Conservation (phyloP, 768 basidiomycete species). For the Termitomyces sp. region DNA sequence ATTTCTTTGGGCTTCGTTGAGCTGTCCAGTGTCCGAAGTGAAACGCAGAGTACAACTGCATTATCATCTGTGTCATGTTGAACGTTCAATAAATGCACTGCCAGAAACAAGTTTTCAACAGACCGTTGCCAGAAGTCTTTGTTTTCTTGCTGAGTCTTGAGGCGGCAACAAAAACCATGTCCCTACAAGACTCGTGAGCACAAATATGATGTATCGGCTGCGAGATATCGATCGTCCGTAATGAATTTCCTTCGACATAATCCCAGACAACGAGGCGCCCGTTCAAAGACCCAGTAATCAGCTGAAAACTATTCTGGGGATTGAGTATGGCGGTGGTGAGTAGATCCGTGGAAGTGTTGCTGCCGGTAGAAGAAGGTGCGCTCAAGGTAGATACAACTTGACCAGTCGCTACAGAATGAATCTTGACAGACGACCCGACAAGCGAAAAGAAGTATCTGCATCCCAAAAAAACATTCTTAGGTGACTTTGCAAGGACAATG, state of each 20-base stretch:
- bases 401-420: conserved; percentile 75
- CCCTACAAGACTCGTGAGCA: conserved; percentile 62
- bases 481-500: neutral
- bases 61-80: conserved; percentile 36
- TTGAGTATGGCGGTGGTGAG: conserved; percentile 75
- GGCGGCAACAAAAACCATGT: conserved; percentile 64
- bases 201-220: conserved; percentile 70
- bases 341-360: conserved; percentile 33
- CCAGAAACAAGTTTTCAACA: conserved; percentile 3
- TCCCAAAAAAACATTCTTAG: neutral
- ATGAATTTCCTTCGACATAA: conserved; percentile 75
- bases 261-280: conserved; percentile 93
- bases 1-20: conserved; percentile 46
- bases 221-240: conserved; percentile 67
- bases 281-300: conserved; percentile 80
- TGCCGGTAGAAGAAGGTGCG: conserved; percentile 31
- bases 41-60: conserved; percentile 56
- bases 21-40: conserved; percentile 42
- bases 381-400: conserved; percentile 81
- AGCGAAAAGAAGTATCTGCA: conserved; percentile 86
- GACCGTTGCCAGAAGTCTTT: conserved; percentile 25
- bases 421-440: conserved; percentile 74
- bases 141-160: conserved; percentile 43
- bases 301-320: conserved; percentile 84
- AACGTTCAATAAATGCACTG: conserved; percentile 2